These are phyloP conservation scores for Auricularia cornea DNA, from an alignment of 768 basidiomycete species.

Conservation along the genomic window DNA sequence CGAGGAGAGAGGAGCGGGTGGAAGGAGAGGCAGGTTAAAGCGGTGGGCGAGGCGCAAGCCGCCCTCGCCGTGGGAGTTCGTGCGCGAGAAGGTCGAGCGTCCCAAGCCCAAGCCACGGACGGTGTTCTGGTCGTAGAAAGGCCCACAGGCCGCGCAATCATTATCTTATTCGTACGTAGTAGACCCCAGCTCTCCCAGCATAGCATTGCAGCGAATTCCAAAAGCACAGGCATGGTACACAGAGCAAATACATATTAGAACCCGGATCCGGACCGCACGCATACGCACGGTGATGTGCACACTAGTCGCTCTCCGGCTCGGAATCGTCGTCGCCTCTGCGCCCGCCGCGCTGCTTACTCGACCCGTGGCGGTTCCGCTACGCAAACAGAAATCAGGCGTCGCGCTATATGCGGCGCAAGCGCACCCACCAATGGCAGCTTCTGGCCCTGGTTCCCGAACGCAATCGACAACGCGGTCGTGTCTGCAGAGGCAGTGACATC, in stretches of 20 bases:
- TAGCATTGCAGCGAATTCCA: background rate
- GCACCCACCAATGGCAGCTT: slow-evolving; percentile 71
- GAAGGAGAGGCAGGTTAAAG: background rate
- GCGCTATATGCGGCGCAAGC: slow-evolving; percentile 15
- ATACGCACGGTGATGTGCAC: background rate
- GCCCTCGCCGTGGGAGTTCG: background rate
- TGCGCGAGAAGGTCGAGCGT: background rate
- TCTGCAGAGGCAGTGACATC: slow-evolving; percentile 37
- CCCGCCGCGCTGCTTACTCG: slow-evolving; percentile 51
- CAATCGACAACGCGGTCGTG: slow-evolving; percentile 83
- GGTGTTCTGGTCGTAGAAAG: background rate
- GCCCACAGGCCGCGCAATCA: no score
- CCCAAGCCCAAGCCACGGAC: background rate
- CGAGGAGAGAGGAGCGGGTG: no score
- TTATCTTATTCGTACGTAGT: background rate
- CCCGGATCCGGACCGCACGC: no score
- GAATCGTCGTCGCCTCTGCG: slow-evolving; percentile 59
- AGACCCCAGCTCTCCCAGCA: background rate
- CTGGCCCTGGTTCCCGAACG: slow-evolving; percentile 84
- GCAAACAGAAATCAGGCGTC: slow-evolving; percentile 11
- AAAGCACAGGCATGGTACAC: background rate
- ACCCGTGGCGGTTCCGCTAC: slow-evolving; percentile 76
- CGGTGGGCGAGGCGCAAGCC: background rate
- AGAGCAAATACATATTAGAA: background rate
- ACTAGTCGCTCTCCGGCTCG: background rate